Evolutionary conservation across 2,329 filamentous ascomycete species (phyloP), one percentile per base, ranked within the genome.

Genomic region (Alternaria hordeiaustralica): DNA sequence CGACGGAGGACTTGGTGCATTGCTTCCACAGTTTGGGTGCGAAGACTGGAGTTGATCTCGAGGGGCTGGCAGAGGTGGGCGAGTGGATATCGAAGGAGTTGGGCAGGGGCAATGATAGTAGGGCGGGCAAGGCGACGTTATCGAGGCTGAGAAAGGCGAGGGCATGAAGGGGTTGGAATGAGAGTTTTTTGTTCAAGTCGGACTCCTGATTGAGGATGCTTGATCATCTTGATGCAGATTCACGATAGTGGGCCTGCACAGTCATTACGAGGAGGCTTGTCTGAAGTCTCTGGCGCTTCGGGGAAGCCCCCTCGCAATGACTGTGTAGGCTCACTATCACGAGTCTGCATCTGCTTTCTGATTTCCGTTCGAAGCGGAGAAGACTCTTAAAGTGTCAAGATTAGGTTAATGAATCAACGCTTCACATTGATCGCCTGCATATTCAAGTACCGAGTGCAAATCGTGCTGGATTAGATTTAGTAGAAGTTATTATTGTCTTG

Each of bases 1-100:
- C 92, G 1, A 94, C 92, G 0, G 93, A 97, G 80, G 91, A 96
- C 76, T 81, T 96, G 80, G 90, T 96, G 2, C 93, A 95, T 75
- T 90, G 83, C 65, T 82, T 92, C 76, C 89, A 93, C 76, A 91
- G 87, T 64, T 78, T 94, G 58, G 93, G 93, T 0, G 88, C 92
- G 81, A 83, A 88, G 45, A 94, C 92, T 0, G 92, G 92, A 0
- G 86, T 96, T 1, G 75, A 81, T 65, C 75, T 81, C 30, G 75
- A 79, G 64, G 71, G 71, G 67, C 57, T 82, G 28, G 63, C 78
- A 0, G 74, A 73, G 63, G 74, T 80, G 30, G 80, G 80, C 2
- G 76, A 80, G 26, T 82, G 80, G 80, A 80, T 82, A 30, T 78
- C 74, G 7, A 58, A 68, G 7, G 74, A 81, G 66, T 65, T 81